Evolutionary conservation across 345 rosid species (phyloP), one percentile per base, ranked within the genome.

Genomic region (Camelina hispida): DNA sequence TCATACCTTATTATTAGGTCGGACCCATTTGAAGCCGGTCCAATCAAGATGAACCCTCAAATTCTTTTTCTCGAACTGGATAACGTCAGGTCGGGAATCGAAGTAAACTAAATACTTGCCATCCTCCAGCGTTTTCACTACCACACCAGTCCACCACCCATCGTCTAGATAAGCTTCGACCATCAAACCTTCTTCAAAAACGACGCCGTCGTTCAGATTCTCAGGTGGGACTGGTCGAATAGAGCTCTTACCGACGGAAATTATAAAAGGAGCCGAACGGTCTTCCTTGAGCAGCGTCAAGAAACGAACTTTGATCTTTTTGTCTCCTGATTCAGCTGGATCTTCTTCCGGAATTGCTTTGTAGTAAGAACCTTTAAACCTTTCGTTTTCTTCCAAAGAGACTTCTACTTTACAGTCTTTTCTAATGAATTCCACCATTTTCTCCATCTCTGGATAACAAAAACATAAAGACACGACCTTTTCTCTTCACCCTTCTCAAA

Each of bases 91-190:
- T 4, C 84, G 85, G 44, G 51, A 78, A 38, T 84, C 85, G 30
- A 84, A 85, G 59, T 70, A 81, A 73, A 84, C 82, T 62, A 68
- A 69, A 14, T 37, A 81, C 11, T 75, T 83, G 0, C 72, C 83
- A 20, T 53, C 50, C 2, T 28, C 4, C 8, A 78, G 35, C 47
- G 75, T 71, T 79, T 77, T 83, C 38, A 76, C 69, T 7, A 85
- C 74, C 58, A 83, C 57, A 38, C 89, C 86, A 50, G 80, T 72
- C 90, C 87, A 76, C 87, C 86, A 86, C 9, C 84, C 86, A 53
- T 78, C 76, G 43, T 63, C 64, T 12, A 71, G 62, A 32, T 53
- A 35, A 1, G 78, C 85, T 34, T 83, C 88, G 6, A 86, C 86
- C 14, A 76, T 34, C 15, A 75, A 83, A 20, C 70, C 62, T 15